Percentiles rank a stretch among this genome's conserved stretches.
Conservation (phyloP, 306 rosid species). For the Sophora flavescens region DNA sequence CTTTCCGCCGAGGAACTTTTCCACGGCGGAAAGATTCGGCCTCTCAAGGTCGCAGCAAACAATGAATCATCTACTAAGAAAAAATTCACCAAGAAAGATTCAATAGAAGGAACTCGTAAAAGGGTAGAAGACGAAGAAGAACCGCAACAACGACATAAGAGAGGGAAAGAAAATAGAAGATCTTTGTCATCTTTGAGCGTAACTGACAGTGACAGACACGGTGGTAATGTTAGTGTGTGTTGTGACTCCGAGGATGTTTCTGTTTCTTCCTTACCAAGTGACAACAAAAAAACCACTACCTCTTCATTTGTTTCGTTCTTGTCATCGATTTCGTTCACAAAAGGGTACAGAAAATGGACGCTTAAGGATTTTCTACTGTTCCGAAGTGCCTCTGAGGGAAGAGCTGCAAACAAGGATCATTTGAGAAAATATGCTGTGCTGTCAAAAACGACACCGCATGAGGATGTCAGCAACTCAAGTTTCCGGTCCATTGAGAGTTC, state of each 20-base stretch:
- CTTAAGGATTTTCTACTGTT: slow-evolving; percentile 74
- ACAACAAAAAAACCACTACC: background rate
- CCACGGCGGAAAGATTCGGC: slow-evolving; percentile 73
- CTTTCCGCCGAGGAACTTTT: slow-evolving; percentile 83
- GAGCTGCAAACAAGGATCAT: slow-evolving; percentile 68
- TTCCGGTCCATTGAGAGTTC: slow-evolving; percentile 77
- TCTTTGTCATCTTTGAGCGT: slow-evolving; percentile 61
- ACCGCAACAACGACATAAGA: slow-evolving; percentile 20
- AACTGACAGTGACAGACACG: background rate
- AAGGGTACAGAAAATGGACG: slow-evolving; percentile 76
- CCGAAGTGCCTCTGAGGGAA: slow-evolving; percentile 90
- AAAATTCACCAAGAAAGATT: slow-evolving; percentile 37
- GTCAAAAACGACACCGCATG: slow-evolving; percentile 60
- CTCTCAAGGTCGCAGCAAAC: slow-evolving; percentile 51
- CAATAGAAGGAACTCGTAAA: slow-evolving; percentile 4
- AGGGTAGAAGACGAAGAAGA: background rate
- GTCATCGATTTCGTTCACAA: slow-evolving; percentile 71
- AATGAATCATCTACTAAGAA: slow-evolving; percentile 45
- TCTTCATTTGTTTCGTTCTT: slow-evolving; percentile 55
- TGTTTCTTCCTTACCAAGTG: slow-evolving; percentile 41
- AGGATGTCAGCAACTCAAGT: slow-evolving; percentile 68
- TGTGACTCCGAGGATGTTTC: slow-evolving; percentile 42
- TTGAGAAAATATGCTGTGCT: slow-evolving; percentile 55
- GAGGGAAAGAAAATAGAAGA: slow-evolving; percentile 54
- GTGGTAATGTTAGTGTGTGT: slow-evolving; percentile 17